Conservation (phyloP, 192 early-diverging fungal genomes). For the Podila minutissima region DNA sequence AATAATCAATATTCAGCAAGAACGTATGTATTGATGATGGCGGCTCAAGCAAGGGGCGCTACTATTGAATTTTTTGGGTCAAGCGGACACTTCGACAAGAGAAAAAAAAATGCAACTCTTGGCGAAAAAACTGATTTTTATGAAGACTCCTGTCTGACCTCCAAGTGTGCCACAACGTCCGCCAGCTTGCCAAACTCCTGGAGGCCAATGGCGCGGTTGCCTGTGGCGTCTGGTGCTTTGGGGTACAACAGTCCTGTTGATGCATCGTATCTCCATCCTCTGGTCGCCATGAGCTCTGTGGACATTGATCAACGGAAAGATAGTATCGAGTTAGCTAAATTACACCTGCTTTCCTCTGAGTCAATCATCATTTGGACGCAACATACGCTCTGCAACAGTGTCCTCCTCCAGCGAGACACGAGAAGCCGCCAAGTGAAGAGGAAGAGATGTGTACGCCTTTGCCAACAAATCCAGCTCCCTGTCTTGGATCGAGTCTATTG, state of each 20-base stretch:
- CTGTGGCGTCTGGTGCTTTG: conserved; percentile 23
- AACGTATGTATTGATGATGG: too few relatives aligned
- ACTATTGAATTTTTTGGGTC: too few relatives aligned
- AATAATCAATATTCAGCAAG: too few relatives aligned
- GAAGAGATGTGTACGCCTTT: conserved; percentile 46
- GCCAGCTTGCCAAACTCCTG: conserved; percentile 43
- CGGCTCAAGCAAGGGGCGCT: too few relatives aligned
- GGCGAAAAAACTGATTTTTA: background rate
- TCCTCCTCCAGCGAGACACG: conserved; percentile 40
- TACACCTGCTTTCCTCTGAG: background rate
- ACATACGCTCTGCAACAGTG: conserved; percentile 44
- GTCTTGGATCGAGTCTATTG: conserved; percentile 44
- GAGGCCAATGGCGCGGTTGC: conserved; percentile 31
- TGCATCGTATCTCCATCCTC: conserved; percentile 50
- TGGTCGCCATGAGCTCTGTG: conserved; percentile 38
- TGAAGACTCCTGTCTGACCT: conserved; percentile 36
- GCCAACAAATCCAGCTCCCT: conserved; percentile 43
- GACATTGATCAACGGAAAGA: too few relatives aligned
- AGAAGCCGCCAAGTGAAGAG: conserved; percentile 44
- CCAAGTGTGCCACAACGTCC: conserved; percentile 46
- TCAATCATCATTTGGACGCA: too few relatives aligned
- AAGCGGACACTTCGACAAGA: too few relatives aligned
- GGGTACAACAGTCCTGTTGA: conserved; percentile 40
- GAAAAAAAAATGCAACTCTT: too few relatives aligned
- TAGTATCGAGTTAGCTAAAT: too few relatives aligned